Base-by-base conservation (phyloP, 2,329 filamentous ascomycete species). In the Penicillium sp. region DNA sequence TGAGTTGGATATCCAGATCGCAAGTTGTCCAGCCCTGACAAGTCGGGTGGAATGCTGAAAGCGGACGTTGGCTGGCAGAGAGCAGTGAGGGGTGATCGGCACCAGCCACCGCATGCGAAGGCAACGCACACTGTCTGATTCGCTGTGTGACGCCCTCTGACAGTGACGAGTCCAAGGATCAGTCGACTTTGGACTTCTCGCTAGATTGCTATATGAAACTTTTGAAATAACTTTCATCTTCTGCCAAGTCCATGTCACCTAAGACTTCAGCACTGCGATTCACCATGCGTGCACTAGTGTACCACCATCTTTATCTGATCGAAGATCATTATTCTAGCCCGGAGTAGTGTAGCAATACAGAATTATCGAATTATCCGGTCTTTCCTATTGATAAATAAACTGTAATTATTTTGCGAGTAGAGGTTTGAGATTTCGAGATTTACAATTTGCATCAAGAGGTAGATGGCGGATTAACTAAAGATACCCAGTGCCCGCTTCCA, bases 51-150 rank as follows among this genome's bases (percentile, higher is more conserved):
- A 35, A 53, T 58, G 55, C 19, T 31, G 14, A 18, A 52, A 31
- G 13, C 9, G 31, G 13, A 18, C 19, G 22, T n/a, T 33, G 16
- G 41, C 18, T 27, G 24, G 24, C 24, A 7, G 24, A 27, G 24
- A 27, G 27, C 11, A 49, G 33, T 43, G 41, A 49, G 55, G 50
- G 55, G 50, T 35, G 36, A 50, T 53, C 50, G 43, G 50, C 55
- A 16, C 55, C 41, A 40, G 41, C 41, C 53, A 49, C 41, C 53
- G 18, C 53, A 37, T 58, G 43, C 43, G 18, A 31, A 31, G 14
- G 6, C 24, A 11, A 31, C 22, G 43, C 43, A 16, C 7, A 6
- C 31, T 9, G 31, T 31, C 18, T 46, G 43, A 46, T 46, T 46
- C 43, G 31, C 41, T 46, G 43, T 46, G 16, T 16, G 7, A 46